A percentile compares a stretch with the other conserved stretches of the same genome.
phyloP scores from a whole-genome alignment of 2,329 filamentous ascomycete genomes.

The Ophiostoma sp. region DNA sequence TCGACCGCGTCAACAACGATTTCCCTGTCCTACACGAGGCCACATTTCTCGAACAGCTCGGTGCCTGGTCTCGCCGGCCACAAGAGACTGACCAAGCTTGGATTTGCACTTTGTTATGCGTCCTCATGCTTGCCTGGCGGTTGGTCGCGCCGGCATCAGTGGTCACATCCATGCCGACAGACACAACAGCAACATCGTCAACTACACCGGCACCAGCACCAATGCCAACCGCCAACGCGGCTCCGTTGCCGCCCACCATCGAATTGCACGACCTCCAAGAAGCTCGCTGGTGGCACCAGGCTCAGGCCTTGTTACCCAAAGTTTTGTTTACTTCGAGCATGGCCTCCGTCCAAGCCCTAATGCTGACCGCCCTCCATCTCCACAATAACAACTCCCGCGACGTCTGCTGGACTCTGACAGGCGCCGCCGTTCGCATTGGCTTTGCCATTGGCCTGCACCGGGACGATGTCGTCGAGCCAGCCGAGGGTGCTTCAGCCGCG shows the following conservation, averaged over 20 bases:
- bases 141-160: neutral
- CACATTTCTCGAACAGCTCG: conserved; percentile 45
- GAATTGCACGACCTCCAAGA: conserved; percentile 35
- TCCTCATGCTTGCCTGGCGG: conserved; percentile 43
- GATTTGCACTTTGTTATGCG: conserved; percentile 45
- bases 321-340: conserved; percentile 46
- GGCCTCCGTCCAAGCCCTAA: conserved; percentile 43
- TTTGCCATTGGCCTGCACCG: conserved; percentile 46
- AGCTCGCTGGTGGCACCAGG: conserved; percentile 44
- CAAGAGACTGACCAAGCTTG: conserved; percentile 40
- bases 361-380: conserved; percentile 44
- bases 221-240: neutral
- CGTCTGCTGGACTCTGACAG: conserved; percentile 44
- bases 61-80: conserved; percentile 36
- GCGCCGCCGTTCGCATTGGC: conserved; percentile 44
- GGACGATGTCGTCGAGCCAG: conserved; percentile 37
- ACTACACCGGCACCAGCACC: neutral
- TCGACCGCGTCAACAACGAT: conserved; percentile 45
- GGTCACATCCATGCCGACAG: neutral
- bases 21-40: conserved; percentile 46
- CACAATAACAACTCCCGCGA: conserved; percentile 48
- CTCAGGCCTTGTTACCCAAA: conserved; percentile 43
- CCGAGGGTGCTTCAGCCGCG: neutral
- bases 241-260: neutral
- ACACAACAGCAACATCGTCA: neutral